A percentile compares a stretch with the other conserved stretches of the same genome.
These are phyloP conservation scores for Exserohilum rostratum DNA, from an alignment of 2,329 filamentous ascomycete genomes.

Conservation along the genomic window DNA sequence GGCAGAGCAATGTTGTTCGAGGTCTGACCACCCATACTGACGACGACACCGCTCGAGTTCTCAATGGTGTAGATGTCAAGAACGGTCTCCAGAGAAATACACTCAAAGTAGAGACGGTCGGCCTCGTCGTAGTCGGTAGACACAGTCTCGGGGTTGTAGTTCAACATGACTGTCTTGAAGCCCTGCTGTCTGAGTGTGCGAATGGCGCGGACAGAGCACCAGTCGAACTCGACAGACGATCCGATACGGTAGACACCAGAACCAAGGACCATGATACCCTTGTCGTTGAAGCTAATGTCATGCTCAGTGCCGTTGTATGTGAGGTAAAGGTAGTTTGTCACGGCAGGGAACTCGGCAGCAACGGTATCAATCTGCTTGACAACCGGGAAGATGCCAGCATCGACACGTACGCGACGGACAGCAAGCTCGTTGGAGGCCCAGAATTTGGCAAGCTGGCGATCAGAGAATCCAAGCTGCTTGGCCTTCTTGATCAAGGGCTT, in stretches of 20 bases:
- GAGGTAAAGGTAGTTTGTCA: constrained; percentile 94
- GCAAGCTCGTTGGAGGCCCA: constrained; percentile 94
- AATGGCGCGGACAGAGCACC: constrained; percentile 95
- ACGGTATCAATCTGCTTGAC: constrained; percentile 99
- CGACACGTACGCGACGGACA: constrained; percentile 81
- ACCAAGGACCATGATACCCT: constrained; percentile 94
- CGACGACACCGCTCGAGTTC: constrained; percentile 79
- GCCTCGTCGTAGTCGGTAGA: constrained; percentile 93
- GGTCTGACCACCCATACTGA: constrained; percentile 96
- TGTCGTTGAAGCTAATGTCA: constrained; percentile 83
- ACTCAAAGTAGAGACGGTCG: constrained; percentile 94
- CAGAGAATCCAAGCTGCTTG: constrained; percentile 93
- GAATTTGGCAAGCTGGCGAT: constrained; percentile 92
- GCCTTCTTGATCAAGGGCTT: constrained; percentile 75
- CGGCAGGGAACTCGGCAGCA: constrained; percentile 92
- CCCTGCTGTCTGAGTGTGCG: constrained; percentile 83
- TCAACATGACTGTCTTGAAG: constrained; percentile 96
- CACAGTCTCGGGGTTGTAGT: constrained; percentile 81
- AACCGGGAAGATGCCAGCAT: constrained; percentile 82
- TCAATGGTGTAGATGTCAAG: constrained; percentile 94
- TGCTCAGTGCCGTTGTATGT: constrained; percentile 92
- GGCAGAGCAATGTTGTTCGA: constrained; percentile 97
- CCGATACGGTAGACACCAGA: constrained; percentile 97
- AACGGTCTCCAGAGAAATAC: constrained; percentile 87
- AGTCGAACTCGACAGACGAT: constrained; percentile 98